A percentile compares a stretch with the other conserved stretches of the same genome.
phyloP scores from a whole-genome alignment of 495 filamentous ascomycete genomes.

The Talaromyces thailandensis region DNA sequence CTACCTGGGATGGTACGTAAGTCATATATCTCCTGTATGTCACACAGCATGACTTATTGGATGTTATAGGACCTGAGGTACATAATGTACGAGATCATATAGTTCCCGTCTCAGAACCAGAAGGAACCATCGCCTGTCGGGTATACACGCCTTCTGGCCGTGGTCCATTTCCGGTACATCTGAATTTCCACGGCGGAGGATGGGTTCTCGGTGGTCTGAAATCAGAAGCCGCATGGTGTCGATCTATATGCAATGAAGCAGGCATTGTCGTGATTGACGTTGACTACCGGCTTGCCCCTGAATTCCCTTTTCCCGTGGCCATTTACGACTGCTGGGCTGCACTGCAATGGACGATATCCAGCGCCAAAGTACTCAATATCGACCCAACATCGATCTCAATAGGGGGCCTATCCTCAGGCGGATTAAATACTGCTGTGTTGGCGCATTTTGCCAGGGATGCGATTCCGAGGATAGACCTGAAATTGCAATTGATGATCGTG shows the following conservation, averaged over 20 bases:
- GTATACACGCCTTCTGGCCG: constrained; percentile 22
- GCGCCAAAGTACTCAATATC: constrained; percentile 25
- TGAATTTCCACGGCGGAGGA: constrained; percentile 39
- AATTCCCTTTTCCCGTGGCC: constrained; percentile 22
- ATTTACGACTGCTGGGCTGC: constrained; percentile 32
- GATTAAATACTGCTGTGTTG: constrained; percentile 29
- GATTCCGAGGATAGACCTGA: constrained; percentile 16
- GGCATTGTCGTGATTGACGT: constrained; percentile 33
- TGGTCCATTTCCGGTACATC: constrained; percentile 32
- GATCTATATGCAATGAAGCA: constrained; percentile 32
- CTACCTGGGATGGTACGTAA: constrained; percentile 21
- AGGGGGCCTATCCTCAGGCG: constrained; percentile 39
- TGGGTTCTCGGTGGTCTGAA: constrained; percentile 35
- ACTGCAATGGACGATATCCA: constrained; percentile 29
- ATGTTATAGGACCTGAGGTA: constrained; percentile 17
- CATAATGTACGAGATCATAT: constrained; percentile 20
- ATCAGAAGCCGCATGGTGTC: constrained; percentile 29
- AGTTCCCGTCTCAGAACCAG: constrained; percentile 21
- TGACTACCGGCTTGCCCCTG: constrained; percentile 26
- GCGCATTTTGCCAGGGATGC: constrained; percentile 38
- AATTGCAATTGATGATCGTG: constrained; percentile 17
- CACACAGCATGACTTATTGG: not conserved
- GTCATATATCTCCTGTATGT: not conserved
- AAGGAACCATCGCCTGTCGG: constrained; percentile 29
- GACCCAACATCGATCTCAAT: constrained; percentile 44